A percentile compares a stretch with the other conserved stretches of the same genome.
Conservation (phyloP, 2,329 filamentous ascomycete species). For the Arthrobotrys conoides region DNA sequence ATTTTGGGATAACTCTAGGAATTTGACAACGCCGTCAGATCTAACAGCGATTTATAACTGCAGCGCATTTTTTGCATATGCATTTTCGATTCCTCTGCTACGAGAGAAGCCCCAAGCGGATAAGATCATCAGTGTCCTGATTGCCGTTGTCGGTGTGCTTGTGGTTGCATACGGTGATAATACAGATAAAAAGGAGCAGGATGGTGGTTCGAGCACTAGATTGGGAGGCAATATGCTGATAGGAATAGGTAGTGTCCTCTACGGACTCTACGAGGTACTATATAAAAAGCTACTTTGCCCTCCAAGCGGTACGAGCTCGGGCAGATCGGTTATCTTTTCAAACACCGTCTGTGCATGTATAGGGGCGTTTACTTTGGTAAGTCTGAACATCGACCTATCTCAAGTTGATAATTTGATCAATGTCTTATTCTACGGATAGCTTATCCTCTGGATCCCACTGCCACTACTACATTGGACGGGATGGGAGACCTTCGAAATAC, state of each 20-base stretch:
- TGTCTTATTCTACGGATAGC: slow-evolving; percentile 56
- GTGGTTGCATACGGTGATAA: slow-evolving; percentile 94
- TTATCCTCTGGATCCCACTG: slow-evolving; percentile 91
- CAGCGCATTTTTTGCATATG: slow-evolving; percentile 98
- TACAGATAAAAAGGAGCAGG: slow-evolving; percentile 65
- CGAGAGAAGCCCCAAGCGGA: slow-evolving; percentile 85
- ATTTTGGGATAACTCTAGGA: slow-evolving; percentile 65
- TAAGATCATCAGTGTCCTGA: slow-evolving; percentile 86
- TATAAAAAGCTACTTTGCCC: slow-evolving; percentile 96
- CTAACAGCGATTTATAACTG: slow-evolving; percentile 99
- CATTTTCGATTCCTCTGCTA: slow-evolving; percentile 91
- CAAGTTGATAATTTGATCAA: neutral
- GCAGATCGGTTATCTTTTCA: slow-evolving; percentile 95
- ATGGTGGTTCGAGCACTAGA: slow-evolving; percentile 74
- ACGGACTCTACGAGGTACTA: slow-evolving; percentile 96
- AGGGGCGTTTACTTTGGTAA: slow-evolving; percentile 81
- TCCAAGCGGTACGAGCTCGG: slow-evolving; percentile 85
- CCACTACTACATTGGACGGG: slow-evolving; percentile 84
- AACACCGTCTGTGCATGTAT: slow-evolving; percentile 92
- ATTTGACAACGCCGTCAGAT: slow-evolving; percentile 91
- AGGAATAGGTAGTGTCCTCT: slow-evolving; percentile 88
- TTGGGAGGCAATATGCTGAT: slow-evolving; percentile 92
- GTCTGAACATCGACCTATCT: neutral
- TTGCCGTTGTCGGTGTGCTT: slow-evolving; percentile 90
- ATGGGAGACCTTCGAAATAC: slow-evolving; percentile 85